phyloP scores from a whole-genome alignment of 2,329 filamentous ascomycete genomes.

The Didymellaceae sp. region DNA sequence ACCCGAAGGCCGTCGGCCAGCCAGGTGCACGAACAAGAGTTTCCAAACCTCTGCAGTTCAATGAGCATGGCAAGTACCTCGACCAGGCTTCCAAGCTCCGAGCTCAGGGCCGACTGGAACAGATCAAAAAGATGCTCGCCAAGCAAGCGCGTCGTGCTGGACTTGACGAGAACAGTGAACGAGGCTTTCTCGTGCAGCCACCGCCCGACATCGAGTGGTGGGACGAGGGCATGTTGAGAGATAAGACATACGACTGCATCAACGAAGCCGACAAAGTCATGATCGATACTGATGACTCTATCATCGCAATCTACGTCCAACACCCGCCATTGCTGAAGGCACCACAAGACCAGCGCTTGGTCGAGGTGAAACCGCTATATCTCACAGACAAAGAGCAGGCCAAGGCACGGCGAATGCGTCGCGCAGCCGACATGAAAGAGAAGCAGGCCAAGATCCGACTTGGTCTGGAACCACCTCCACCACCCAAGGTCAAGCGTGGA shows the following conservation, averaged over 20 bases:
- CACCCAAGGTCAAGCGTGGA: slow-evolving; percentile 95
- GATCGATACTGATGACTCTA: slow-evolving; percentile 77
- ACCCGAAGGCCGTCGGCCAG: slow-evolving; percentile 65
- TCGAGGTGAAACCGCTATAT: slow-evolving; percentile 86
- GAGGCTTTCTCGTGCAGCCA: slow-evolving; percentile 81
- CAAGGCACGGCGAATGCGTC: slow-evolving; percentile 85
- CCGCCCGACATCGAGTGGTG: slow-evolving; percentile 96
- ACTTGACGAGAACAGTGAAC: slow-evolving; percentile 92
- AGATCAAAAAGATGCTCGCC: slow-evolving; percentile 92
- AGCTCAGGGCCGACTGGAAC: slow-evolving; percentile 85
- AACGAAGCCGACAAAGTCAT: slow-evolving; percentile 71
- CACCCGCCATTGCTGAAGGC: slow-evolving; percentile 91
- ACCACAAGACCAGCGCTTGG: slow-evolving; percentile 83
- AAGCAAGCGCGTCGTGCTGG: slow-evolving; percentile 87
- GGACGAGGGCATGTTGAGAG: slow-evolving; percentile 86
- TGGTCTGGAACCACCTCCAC: slow-evolving; percentile 85
- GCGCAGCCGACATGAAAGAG: slow-evolving; percentile 93
- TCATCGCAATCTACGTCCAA: slow-evolving; percentile 90
- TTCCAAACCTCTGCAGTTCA: slow-evolving; percentile 82
- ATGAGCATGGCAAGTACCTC: slow-evolving; percentile 96
- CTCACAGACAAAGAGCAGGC: slow-evolving; percentile 89
- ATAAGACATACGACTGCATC: slow-evolving; percentile 75
- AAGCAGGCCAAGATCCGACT: slow-evolving; percentile 94
- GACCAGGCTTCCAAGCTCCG: slow-evolving; percentile 89
- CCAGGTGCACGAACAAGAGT: slow-evolving; percentile 65